Conservation (phyloP, 2,329 filamentous ascomycete genomes). For the Atkinsonella texensis region DNA sequence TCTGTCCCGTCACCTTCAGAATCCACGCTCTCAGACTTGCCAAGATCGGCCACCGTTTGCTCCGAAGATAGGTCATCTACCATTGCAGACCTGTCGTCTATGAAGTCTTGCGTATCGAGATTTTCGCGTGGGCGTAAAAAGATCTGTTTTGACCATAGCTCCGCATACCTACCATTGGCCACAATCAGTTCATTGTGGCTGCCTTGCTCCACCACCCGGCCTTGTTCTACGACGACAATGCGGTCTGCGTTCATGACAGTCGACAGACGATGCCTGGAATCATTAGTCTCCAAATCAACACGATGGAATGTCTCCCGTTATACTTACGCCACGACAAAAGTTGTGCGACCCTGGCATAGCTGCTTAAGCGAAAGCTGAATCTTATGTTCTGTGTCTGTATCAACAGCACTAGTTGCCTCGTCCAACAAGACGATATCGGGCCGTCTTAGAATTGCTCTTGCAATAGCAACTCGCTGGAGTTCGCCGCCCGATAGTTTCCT, state of each 20-base stretch:
- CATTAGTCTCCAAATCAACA: constrained; percentile 5
- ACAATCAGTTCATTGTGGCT: constrained; percentile 46
- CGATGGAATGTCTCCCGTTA: no score
- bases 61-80: constrained; percentile 27
- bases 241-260: constrained; percentile 59
- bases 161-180: constrained; percentile 48
- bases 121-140: constrained; percentile 37
- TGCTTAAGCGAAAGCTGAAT: constrained; percentile 50
- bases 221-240: constrained; percentile 53
- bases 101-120: constrained; percentile 1
- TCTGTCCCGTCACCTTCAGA: constrained; percentile 14
- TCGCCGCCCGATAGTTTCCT: constrained; percentile 55
- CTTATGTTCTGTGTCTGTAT: constrained; percentile 56
- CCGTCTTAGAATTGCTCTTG: constrained; percentile 59
- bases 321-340: constrained; percentile 51
- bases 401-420: constrained; percentile 67
- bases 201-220: constrained; percentile 51
- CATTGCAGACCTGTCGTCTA: constrained; percentile 13
- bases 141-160: constrained; percentile 53
- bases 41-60: constrained; percentile 21
- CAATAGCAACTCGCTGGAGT: constrained; percentile 54
- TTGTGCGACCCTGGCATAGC: constrained; percentile 50
- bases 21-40: constrained; percentile 13
- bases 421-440: constrained; percentile 68
- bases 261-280: constrained; percentile 49